These are phyloP conservation scores for Triangularia setosa DNA, from an alignment of 2,329 filamentous ascomycete species.

Conservation along the genomic window DNA sequence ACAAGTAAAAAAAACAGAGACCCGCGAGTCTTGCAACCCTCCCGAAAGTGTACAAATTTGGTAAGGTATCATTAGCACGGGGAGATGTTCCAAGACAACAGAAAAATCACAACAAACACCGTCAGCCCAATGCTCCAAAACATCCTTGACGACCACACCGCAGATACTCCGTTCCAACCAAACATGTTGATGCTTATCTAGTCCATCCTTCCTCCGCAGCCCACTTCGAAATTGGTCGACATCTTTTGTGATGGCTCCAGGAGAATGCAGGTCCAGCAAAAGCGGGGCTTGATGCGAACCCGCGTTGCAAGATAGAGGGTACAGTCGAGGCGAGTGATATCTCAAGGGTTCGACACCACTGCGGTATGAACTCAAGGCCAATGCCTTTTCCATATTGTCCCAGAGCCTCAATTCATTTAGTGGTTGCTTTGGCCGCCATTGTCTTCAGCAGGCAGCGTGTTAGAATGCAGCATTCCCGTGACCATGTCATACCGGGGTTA, in stretches of 20 bases:
- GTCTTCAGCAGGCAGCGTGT: slow-evolving; percentile 21
- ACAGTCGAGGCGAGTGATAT: not conserved
- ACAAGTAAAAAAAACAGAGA: not conserved
- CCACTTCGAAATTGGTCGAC: not conserved
- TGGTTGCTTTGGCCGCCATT: slow-evolving; percentile 28
- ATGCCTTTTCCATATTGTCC: not conserved
- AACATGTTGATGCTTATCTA: not conserved
- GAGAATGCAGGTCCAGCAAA: not conserved
- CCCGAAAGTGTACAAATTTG: not conserved
- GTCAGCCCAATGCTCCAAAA: not conserved
- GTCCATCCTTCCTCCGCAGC: not conserved
- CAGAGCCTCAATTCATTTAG: not conserved
- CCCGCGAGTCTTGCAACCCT: not conserved
- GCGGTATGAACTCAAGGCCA: not conserved
- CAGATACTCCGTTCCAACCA: not conserved
- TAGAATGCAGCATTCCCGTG: slow-evolving; percentile 1
- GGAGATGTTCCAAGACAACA: not conserved
- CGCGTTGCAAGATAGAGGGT: not conserved
- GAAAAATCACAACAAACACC: not conserved
- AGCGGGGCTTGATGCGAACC: not conserved
- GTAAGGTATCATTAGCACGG: not conserved
- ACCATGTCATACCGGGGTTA: slow-evolving; percentile 17
- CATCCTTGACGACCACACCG: not conserved
- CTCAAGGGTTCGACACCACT: not conserved
- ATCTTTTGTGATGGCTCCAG: not conserved